These are phyloP conservation scores for Tulasnella sp. DNA, from an alignment of 768 basidiomycete genomes.

Conservation along the genomic window DNA sequence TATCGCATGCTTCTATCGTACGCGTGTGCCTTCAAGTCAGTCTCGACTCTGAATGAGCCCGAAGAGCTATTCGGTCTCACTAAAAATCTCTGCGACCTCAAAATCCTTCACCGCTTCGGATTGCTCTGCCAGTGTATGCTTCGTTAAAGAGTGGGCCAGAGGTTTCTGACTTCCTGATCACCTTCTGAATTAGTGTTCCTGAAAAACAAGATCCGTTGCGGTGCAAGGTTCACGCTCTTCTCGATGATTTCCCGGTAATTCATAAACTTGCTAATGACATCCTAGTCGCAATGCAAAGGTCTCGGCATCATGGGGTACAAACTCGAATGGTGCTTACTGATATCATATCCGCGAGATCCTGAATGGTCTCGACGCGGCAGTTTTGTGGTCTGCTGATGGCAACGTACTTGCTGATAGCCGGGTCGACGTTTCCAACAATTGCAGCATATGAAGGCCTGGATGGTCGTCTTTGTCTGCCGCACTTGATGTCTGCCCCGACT, in stretches of 20 bases:
- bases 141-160: background rate
- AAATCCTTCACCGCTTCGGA: background rate
- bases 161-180: background rate
- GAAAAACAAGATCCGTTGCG: slow-evolving; percentile 29
- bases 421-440: slow-evolving; percentile 74
- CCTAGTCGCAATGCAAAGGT: background rate
- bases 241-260: slow-evolving; percentile 22
- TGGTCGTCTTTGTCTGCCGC: slow-evolving; percentile 69
- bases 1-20: background rate
- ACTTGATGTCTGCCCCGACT: slow-evolving; percentile 52
- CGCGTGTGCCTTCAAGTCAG: background rate
- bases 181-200: slow-evolving; percentile 29
- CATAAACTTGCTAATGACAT: slow-evolving; percentile 27
- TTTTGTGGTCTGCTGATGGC: slow-evolving; percentile 62
- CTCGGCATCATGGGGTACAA: background rate
- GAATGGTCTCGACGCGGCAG: slow-evolving; percentile 70
- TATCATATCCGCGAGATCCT: slow-evolving; percentile 24
- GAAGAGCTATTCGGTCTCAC: background rate
- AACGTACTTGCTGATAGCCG: slow-evolving; percentile 58
- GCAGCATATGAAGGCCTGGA: slow-evolving; percentile 69
- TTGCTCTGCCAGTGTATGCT: background rate
- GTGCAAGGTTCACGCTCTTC: slow-evolving; percentile 18
- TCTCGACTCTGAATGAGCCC: background rate
- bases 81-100: background rate
- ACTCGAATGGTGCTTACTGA: background rate